Evolutionary conservation across 2,329 filamentous ascomycete genomes (phyloP).

Genomic region (Geosmithia putterillii): DNA sequence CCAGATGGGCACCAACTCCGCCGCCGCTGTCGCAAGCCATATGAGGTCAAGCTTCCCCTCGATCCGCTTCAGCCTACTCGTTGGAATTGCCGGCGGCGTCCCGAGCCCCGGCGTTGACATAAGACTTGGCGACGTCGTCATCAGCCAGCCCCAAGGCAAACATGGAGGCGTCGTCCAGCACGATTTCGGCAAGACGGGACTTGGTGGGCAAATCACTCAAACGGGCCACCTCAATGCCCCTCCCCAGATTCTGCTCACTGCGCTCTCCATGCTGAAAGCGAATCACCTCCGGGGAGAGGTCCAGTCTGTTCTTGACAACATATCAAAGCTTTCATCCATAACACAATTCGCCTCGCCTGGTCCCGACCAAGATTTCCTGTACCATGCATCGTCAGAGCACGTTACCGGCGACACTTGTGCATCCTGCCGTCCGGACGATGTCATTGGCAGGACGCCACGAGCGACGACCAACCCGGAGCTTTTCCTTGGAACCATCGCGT

Average conservation of each 20-base stretch:
- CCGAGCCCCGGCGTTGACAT: slow-evolving; percentile 5
- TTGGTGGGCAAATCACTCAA: not conserved
- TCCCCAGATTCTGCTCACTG: not conserved
- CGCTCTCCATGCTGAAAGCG: not conserved
- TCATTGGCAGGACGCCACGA: too few relatives aligned
- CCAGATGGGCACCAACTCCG: slow-evolving; percentile 14
- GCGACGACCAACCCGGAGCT: not conserved
- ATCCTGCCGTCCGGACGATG: too few relatives aligned
- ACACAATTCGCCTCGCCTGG: too few relatives aligned
- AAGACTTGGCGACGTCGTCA: slow-evolving; percentile 10
- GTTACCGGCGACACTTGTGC: too few relatives aligned
- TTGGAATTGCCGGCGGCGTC: slow-evolving; percentile 9
- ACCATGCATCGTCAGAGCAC: too few relatives aligned
- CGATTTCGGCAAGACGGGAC: slow-evolving; percentile 1
- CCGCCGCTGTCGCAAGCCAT: slow-evolving; percentile 14
- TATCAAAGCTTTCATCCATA: too few relatives aligned
- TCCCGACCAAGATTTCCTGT: too few relatives aligned
- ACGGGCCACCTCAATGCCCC: slow-evolving; percentile 1
- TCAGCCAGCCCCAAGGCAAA: slow-evolving; percentile 6
- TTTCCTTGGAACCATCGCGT: slow-evolving; percentile 1
- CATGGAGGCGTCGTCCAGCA: slow-evolving; percentile 6
- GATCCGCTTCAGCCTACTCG: slow-evolving; percentile 7
- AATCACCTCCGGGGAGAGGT: not conserved
- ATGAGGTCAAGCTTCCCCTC: slow-evolving; percentile 19
- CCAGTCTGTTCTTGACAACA: too few relatives aligned